Conservation (phyloP, 495 filamentous ascomycete species). For the Apodospora peruviana region DNA sequence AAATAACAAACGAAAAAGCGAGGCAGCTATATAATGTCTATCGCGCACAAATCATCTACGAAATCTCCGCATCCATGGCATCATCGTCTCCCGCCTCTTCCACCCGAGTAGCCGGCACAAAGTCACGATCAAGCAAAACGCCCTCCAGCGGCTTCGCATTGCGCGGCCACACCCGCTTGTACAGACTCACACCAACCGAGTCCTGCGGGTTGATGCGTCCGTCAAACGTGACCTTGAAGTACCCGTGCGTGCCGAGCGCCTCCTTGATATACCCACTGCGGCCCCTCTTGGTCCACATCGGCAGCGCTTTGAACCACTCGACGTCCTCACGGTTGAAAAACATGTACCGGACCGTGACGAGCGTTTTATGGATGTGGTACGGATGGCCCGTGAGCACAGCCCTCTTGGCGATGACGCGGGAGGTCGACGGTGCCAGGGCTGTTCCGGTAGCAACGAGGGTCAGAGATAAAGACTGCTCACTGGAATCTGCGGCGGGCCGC, state of each 20-base stretch:
- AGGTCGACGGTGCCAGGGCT: slow-evolving; percentile 67
- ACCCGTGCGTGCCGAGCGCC: slow-evolving; percentile 90
- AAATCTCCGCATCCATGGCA: slow-evolving; percentile 36
- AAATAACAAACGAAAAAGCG: background rate
- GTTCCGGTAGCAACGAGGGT: slow-evolving; percentile 81
- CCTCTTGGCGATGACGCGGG: slow-evolving; percentile 85
- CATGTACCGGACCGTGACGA: slow-evolving; percentile 98
- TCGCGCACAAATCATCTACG: background rate
- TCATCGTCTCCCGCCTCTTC: slow-evolving; percentile 15
- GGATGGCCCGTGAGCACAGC: slow-evolving; percentile 93
- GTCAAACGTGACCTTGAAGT: slow-evolving; percentile 99
- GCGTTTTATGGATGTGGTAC: slow-evolving; percentile 94
- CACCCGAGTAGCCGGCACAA: slow-evolving; percentile 2
- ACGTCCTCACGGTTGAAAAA: slow-evolving; percentile 97
- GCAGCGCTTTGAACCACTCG: slow-evolving; percentile 92
- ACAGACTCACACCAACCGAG: slow-evolving; percentile 83
- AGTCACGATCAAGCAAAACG: slow-evolving; percentile 26
- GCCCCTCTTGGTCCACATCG: slow-evolving; percentile 88
- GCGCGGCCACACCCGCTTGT: slow-evolving; percentile 88
- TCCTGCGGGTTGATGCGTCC: slow-evolving; percentile 92
- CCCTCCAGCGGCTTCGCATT: slow-evolving; percentile 50
- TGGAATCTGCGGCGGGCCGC: slow-evolving; percentile 26
- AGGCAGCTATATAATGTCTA: slow-evolving; percentile 13
- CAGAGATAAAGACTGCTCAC: slow-evolving; percentile 37
- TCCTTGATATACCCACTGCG: slow-evolving; percentile 89